Percentiles rank a stretch among this genome's conserved stretches.
Conservation (phyloP, 768 basidiomycete species). For the Termitomyces sp. region DNA sequence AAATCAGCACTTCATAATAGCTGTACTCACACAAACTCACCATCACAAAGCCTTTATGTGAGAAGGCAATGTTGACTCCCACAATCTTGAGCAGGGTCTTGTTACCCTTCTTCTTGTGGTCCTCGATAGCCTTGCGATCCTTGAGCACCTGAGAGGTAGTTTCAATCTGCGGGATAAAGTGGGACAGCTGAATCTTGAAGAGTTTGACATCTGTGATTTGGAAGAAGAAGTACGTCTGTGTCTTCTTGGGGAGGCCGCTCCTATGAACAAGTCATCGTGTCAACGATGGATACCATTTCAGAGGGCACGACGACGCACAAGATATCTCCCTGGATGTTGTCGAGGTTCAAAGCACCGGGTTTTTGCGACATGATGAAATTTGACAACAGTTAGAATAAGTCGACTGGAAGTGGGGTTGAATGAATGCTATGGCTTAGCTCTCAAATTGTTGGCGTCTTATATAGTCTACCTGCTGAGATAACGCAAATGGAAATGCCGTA, state of each 20-base stretch:
- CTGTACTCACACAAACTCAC: constrained; percentile 20
- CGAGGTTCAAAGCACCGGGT: constrained; percentile 28
- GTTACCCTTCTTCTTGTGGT: constrained; percentile 35
- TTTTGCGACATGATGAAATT: constrained; percentile 19
- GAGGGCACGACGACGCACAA: constrained; percentile 28
- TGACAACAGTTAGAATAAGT: neutral
- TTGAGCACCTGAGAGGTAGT: constrained; percentile 39
- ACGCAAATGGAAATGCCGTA: neutral
- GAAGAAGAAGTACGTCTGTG: constrained; percentile 51
- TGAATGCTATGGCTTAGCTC: neutral
- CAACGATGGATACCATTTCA: neutral
- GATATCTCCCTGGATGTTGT: constrained; percentile 47
- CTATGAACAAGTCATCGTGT: constrained; percentile 24
- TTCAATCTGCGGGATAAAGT: constrained; percentile 43
- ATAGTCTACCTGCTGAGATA: neutral
- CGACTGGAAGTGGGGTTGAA: neutral
- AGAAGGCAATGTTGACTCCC: constrained; percentile 54
- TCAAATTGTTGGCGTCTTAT: neutral
- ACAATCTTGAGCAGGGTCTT: constrained; percentile 33
- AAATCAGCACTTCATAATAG: neutral
- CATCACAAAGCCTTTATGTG: constrained; percentile 42
- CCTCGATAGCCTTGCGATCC: constrained; percentile 36
- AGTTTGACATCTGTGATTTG: constrained; percentile 37
- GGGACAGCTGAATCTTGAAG: constrained; percentile 41
- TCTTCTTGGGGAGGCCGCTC: constrained; percentile 54